Conservation (phyloP, 306 rosid species). For the Fragaria vesca region DNA sequence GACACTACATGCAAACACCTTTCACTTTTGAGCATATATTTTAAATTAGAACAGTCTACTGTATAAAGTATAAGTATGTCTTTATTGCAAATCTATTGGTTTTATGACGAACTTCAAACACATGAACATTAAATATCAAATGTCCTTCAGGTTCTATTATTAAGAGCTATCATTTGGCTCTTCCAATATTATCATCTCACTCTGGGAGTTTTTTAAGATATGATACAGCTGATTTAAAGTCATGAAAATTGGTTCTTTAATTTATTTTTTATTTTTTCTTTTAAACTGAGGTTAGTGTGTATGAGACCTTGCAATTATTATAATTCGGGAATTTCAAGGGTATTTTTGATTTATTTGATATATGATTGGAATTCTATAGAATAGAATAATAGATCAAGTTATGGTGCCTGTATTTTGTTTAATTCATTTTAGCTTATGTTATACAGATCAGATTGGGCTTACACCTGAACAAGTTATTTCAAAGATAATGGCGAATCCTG, state of each 20-base stretch:
- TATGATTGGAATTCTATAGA: background rate
- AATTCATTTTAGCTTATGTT: slow-evolving; percentile 24
- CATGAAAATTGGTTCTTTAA: background rate
- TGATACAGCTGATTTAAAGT: background rate
- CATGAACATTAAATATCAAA: background rate
- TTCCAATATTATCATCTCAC: background rate
- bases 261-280: background rate
- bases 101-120: background rate
- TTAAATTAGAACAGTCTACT: background rate
- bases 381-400: background rate
- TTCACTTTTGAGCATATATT: background rate
- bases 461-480: slow-evolving; percentile 92
- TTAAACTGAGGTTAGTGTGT: background rate
- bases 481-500: slow-evolving; percentile 95
- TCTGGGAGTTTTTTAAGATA: background rate
- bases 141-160: background rate
- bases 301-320: background rate
- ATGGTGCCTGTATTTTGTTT: background rate
- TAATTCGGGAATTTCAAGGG: background rate
- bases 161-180: background rate
- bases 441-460: slow-evolving; percentile 94
- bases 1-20: background rate
- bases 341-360: background rate
- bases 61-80: background rate
- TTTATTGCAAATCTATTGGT: background rate